Evolutionary conservation across 441 rosid species (phyloP).

Genomic region (Geranium incanum): DNA sequence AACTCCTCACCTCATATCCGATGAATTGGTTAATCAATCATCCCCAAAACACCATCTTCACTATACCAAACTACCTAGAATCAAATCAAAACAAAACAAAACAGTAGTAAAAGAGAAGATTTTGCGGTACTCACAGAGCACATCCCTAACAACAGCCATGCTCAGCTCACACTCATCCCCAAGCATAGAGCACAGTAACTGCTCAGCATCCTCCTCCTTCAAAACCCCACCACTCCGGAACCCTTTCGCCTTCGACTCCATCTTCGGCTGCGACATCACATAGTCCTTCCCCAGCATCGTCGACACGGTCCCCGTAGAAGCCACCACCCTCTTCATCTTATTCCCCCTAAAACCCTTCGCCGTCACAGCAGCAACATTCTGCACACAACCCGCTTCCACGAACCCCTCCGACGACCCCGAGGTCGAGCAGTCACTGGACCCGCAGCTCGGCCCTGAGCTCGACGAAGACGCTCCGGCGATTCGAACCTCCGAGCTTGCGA

Average conservation of each 20-base stretch:
- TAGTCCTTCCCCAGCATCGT: conserved; percentile 73
- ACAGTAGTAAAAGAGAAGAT: not conserved
- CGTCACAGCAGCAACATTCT: conserved; percentile 22
- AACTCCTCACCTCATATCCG: too few species aligned
- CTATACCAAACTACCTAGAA: not conserved
- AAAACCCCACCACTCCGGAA: conserved; percentile 17
- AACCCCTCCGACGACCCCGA: conserved; percentile 34
- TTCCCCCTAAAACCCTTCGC: conserved; percentile 26
- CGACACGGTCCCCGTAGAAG: conserved; percentile 72
- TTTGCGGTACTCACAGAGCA: conserved; percentile 48
- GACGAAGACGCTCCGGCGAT: conserved; percentile 36
- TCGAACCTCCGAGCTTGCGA: conserved; percentile 36
- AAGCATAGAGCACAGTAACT: conserved; percentile 69
- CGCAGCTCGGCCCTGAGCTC: conserved; percentile 32
- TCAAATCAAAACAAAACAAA: not conserved
- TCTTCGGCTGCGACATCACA: conserved; percentile 35
- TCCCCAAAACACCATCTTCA: not conserved
- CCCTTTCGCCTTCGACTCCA: conserved; percentile 26
- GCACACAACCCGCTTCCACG: conserved; percentile 27
- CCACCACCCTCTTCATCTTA: conserved; percentile 56
- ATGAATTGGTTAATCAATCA: not conserved
- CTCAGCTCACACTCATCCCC: conserved; percentile 62
- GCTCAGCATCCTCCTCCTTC: conserved; percentile 54
- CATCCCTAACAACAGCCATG: conserved; percentile 75
- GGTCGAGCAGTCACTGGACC: conserved; percentile 25